Conservation (phyloP, 164 flowering plant species). For the Protea cynaroides region DNA sequence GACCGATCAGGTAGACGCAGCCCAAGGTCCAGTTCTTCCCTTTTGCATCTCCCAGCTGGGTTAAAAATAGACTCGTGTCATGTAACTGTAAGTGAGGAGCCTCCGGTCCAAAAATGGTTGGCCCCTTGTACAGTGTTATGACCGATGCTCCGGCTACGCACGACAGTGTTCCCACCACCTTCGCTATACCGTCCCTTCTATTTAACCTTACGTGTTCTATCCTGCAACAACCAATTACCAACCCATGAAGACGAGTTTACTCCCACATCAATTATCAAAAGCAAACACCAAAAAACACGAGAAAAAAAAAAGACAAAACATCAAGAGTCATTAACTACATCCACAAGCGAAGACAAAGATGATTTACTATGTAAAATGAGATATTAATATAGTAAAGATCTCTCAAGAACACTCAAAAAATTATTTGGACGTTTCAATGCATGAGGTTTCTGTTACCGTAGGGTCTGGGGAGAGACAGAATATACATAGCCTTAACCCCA, state of each 20-base stretch:
- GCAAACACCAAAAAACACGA: no score
- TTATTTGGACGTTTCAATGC: no score
- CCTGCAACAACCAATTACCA: slow-evolving; percentile 32
- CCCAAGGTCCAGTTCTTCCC: slow-evolving; percentile 96
- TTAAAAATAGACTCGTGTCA: slow-evolving; percentile 6
- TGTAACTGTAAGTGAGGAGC: slow-evolving; percentile 24
- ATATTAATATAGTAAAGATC: no score
- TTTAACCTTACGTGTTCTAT: slow-evolving; percentile 74
- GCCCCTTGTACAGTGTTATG: slow-evolving; percentile 92
- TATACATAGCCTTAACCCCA: no score
- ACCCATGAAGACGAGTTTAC: no score
- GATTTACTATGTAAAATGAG: no score
- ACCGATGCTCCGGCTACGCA: slow-evolving; percentile 93
- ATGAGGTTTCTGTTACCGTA: no score
- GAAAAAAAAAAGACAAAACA: neutral
- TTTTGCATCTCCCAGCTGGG: slow-evolving; percentile 66
- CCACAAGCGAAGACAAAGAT: neutral
- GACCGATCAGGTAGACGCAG: slow-evolving; percentile 83
- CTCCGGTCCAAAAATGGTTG: slow-evolving; percentile 59
- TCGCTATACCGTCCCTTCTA: slow-evolving; percentile 80
- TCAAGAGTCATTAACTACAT: neutral
- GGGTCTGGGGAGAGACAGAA: no score
- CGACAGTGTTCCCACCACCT: slow-evolving; percentile 59
- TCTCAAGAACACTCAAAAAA: no score
- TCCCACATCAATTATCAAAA: no score